These are phyloP conservation scores for Candida saitoana DNA, from an alignment of 805 yeast genomes.

Conservation along the genomic window DNA sequence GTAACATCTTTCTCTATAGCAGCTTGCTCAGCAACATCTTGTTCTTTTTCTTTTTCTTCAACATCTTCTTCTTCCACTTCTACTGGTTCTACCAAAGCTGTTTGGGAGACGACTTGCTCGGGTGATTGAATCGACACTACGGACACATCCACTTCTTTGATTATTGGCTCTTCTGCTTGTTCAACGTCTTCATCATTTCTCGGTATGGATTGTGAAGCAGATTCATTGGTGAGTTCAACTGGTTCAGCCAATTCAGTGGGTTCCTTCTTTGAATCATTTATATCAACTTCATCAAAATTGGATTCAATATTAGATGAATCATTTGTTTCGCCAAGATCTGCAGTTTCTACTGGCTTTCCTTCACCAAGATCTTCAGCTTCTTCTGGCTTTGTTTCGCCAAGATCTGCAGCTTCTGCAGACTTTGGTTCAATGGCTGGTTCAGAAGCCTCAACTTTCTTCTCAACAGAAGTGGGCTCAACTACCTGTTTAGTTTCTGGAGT, in stretches of 20 bases:
- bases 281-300: neutral
- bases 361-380: constrained; percentile 5
- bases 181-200: constrained; percentile 3
- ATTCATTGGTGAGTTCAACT: neutral
- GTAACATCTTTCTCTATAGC: constrained; percentile 4
- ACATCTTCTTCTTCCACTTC: constrained; percentile 5
- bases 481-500: constrained; percentile 8
- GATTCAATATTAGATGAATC: neutral
- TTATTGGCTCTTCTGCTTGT: constrained; percentile 5
- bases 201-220: neutral
- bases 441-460: constrained; percentile 3
- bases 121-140: constrained; percentile 1
- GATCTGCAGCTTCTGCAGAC: constrained; percentile 4
- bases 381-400: constrained; percentile 4
- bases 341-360: constrained; percentile 3
- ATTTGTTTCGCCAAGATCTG: constrained; percentile 1
- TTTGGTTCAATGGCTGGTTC: constrained; percentile 1
- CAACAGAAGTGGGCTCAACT: constrained; percentile 12
- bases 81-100: constrained; percentile 4
- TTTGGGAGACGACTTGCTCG: neutral
- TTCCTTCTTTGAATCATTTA: constrained; percentile 3
- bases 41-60: constrained; percentile 1
- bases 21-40: neutral
- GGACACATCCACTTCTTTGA: constrained; percentile 3
- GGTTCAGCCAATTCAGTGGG: constrained; percentile 1